Evolutionary conservation across 345 rosid genomes (phyloP), one percentile per base, ranked within the genome.

Genomic region (Citrus reticulata): DNA sequence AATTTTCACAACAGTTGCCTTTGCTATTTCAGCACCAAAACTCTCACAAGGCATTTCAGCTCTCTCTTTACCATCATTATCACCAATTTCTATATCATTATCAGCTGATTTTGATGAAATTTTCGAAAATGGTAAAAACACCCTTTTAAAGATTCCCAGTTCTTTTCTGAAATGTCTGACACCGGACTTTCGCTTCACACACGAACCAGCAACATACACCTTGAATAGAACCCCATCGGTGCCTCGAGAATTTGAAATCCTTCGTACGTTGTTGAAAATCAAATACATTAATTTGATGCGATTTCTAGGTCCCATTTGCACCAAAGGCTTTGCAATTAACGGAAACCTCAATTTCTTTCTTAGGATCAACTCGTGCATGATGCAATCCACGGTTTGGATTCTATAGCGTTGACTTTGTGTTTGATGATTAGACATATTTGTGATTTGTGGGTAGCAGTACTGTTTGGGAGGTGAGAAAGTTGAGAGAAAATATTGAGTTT

Each of bases 191-290:
- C 93, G 81, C 84, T 83, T 87, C 13, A 87, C 92, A 46, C 90
- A 86, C 77, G 84, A 83, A 0, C 92, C 95, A 14, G 82, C 91
- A 9, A 90, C 92, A 71, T 90, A 90, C 42, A 88, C 92, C 82
- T 90, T 91, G 60, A 90, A 88, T 29, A 91, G 68, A 40, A 87
- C 92, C 24, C 92, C 92, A 87, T 72, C 32, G 92, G 91, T 16
- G 86, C 46, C 25, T 71, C 82, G 25, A 87, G 16, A 20, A 78
- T 79, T 74, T 83, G 69, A 46, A 92, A 81, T 42, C 92, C 91
- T 49, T 83, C 88, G 25, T 79, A 46, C 51, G 51, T 46, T 37
- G 7, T 82, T 89, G 78, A 87, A 92, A 20, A 92, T 75, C 74
- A 90, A 51, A 73, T 63, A 85, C 88, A 92, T 76, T 35, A 35